These are phyloP conservation scores for Pythium phragmiticola DNA, from an alignment of 352 stramenopile species.

Conservation along the genomic window DNA sequence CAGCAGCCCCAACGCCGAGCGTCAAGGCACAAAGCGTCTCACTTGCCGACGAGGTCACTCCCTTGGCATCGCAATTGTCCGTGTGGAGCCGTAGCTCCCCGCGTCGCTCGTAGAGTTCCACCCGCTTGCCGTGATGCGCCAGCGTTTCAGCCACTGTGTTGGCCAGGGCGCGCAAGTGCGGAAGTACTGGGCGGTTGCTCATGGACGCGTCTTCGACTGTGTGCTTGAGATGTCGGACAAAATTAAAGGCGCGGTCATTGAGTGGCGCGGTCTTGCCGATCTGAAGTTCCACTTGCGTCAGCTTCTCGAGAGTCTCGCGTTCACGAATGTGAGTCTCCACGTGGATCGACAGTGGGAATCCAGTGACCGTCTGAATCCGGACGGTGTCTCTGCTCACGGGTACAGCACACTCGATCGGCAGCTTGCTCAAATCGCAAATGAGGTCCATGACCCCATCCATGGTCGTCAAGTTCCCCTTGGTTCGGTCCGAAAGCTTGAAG, in stretches of 20 bases:
- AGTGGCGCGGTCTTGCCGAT: neutral
- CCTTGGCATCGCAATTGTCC: neutral
- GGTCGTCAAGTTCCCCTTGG: neutral
- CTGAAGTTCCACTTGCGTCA: neutral
- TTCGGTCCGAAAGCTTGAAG: neutral
- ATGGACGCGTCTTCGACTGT: constrained; percentile 2
- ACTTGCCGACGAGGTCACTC: neutral
- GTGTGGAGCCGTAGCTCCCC: constrained; percentile 3
- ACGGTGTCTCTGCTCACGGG: neutral
- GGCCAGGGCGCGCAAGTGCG: neutral
- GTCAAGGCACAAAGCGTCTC: neutral
- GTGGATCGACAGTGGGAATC: neutral
- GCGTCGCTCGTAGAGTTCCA: neutral
- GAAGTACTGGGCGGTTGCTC: neutral
- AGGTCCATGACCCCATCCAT: constrained; percentile 3
- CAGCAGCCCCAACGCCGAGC: neutral
- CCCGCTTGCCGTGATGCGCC: neutral
- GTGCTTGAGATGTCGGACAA: neutral
- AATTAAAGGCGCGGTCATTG: neutral
- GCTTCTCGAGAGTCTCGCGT: neutral
- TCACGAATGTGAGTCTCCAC: constrained; percentile 7
- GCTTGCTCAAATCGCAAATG: neutral
- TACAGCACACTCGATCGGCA: neutral
- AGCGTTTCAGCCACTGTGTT: neutral
- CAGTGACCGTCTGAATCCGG: neutral